phyloP scores from a whole-genome alignment of 2,329 filamentous ascomycete genomes.

The Paecilomyces fulvus region DNA sequence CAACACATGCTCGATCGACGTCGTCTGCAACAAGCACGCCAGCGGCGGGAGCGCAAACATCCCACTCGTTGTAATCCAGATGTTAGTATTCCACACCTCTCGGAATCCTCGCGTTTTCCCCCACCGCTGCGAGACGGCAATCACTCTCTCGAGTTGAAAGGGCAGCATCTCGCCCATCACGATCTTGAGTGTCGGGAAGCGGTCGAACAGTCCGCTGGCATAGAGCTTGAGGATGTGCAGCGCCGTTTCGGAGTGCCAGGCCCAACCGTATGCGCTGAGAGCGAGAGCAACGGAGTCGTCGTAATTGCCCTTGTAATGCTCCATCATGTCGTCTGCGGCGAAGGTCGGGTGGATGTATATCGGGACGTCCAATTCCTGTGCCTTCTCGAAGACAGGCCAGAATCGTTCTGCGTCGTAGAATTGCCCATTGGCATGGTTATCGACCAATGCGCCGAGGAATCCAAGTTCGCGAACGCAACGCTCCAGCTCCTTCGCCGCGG shows the following conservation, averaged over 20 bases:
- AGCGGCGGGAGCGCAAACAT: conserved; percentile 44
- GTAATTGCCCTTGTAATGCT: conserved; percentile 33
- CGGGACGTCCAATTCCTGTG: conserved; percentile 40
- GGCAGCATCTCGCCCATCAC: conserved; percentile 47
- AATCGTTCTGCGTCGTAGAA: conserved; percentile 40
- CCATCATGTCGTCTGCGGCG: conserved; percentile 29
- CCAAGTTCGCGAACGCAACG: conserved; percentile 35
- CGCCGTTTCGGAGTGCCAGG: conserved; percentile 31
- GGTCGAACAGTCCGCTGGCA: conserved; percentile 48
- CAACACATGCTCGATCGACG: conserved; percentile 41
- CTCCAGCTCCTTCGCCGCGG: conserved; percentile 28
- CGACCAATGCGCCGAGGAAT: conserved; percentile 43
- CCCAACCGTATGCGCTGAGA: conserved; percentile 19
- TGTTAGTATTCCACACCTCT: conserved; percentile 47
- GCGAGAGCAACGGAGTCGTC: conserved; percentile 8
- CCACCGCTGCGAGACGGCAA: conserved; percentile 18
- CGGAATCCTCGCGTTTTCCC: conserved; percentile 22
- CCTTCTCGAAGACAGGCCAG: conserved; percentile 35
- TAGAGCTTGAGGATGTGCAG: conserved; percentile 37
- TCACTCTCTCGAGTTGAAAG: conserved; percentile 43
- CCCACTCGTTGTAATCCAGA: conserved; percentile 52
- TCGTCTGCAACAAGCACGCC: conserved; percentile 28
- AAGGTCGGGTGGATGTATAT: conserved; percentile 46
- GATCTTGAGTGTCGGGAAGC: conserved; percentile 46
- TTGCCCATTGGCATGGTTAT: conserved; percentile 29